Conservation (phyloP, 192 early-diverging fungal species). For the Rhizophagus clarus region DNA sequence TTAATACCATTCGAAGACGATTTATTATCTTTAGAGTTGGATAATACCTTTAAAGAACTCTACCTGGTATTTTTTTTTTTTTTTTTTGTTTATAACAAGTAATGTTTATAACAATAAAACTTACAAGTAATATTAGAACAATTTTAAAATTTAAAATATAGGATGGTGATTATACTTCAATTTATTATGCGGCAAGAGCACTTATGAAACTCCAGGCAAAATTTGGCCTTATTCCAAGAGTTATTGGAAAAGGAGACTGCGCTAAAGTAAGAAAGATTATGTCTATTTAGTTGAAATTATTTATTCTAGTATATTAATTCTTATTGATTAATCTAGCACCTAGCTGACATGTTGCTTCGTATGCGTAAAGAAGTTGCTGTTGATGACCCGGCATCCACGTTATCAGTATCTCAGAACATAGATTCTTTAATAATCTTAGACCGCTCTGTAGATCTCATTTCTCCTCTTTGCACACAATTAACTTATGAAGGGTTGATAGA, state of each 20-base stretch:
- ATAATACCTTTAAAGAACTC: slow-evolving; percentile 79
- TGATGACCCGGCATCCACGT: slow-evolving; percentile 50
- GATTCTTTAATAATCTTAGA: slow-evolving; percentile 92
- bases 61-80: slow-evolving; percentile 67
- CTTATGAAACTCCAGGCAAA: slow-evolving; percentile 89
- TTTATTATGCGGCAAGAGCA: slow-evolving; percentile 75
- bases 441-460: slow-evolving; percentile 85
- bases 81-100: too few relatives aligned
- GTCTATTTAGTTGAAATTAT: neutral
- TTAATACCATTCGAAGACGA: slow-evolving; percentile 90
- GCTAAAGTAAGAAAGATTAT: slow-evolving; percentile 57
- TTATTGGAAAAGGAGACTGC: slow-evolving; percentile 87
- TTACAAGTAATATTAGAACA: neutral
- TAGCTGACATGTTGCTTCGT: slow-evolving; percentile 77
- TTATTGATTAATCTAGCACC: slow-evolving; percentile 35
- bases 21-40: slow-evolving; percentile 86
- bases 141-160: slow-evolving; percentile 31
- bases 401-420: slow-evolving; percentile 63
- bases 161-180: slow-evolving; percentile 76
- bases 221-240: slow-evolving; percentile 87
- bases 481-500: slow-evolving; percentile 98
- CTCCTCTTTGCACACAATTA: slow-evolving; percentile 91
- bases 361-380: slow-evolving; percentile 81
- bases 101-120: neutral
- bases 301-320: slow-evolving; percentile 17